phyloP scores from a whole-genome alignment of 768 basidiomycete genomes.

The Hygrophorus russula region DNA sequence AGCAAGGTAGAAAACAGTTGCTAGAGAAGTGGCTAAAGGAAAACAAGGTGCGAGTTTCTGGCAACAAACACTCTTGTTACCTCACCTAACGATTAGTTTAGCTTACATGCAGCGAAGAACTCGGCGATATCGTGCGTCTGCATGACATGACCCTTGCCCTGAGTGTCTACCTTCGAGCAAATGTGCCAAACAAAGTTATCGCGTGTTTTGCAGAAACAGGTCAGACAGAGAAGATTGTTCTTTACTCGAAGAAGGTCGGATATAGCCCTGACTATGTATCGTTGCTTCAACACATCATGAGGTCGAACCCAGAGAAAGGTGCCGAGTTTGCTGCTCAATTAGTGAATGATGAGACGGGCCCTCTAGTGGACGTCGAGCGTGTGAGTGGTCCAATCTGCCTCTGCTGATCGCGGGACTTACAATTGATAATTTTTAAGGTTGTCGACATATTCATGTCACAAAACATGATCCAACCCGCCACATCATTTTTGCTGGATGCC shows the following conservation, averaged over 20 bases:
- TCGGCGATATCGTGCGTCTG: conserved; percentile 90
- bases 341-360: conserved; percentile 86
- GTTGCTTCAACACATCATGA: conserved; percentile 91
- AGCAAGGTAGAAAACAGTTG: conserved; percentile 92
- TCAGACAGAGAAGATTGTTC: conserved; percentile 94
- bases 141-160: conserved; percentile 97
- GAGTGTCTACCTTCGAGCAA: conserved; percentile 94
- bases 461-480: conserved; percentile 99
- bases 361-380: conserved; percentile 87
- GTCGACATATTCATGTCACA: conserved; percentile 99
- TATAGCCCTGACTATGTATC: conserved; percentile 89
- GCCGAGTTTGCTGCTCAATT: conserved; percentile 95
- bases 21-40: conserved; percentile 99
- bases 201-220: conserved; percentile 99
- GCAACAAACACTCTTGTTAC: background rate
- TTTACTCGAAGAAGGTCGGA: conserved; percentile 95
- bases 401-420: conserved; percentile 2
- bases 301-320: conserved; percentile 93
- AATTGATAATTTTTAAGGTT: conserved; percentile 33
- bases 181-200: conserved; percentile 96
- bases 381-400: conserved; percentile 27
- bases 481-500: conserved; percentile 93
- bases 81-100: conserved; percentile 18
- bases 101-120: conserved; percentile 97
- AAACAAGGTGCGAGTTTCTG: conserved; percentile 62